Conservation (phyloP, 2,329 filamentous ascomycete genomes). For the Monosporascus ibericus region DNA sequence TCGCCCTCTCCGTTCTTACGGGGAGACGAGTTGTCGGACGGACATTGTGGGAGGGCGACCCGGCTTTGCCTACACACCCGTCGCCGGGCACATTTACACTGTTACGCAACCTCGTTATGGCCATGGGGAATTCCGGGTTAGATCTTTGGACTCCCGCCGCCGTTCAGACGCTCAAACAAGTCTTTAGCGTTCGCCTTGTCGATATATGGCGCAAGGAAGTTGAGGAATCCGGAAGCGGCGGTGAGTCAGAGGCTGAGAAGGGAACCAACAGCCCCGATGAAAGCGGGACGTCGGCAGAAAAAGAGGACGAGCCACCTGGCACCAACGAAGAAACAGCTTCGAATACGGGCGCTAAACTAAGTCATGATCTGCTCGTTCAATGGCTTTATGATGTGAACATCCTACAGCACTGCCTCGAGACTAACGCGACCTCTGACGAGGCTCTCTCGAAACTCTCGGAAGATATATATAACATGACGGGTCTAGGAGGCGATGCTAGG, state of each 20-base stretch:
- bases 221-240: slow-evolving; percentile 14
- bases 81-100: slow-evolving; percentile 70
- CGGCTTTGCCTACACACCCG: slow-evolving; percentile 70
- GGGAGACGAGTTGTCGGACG: slow-evolving; percentile 51
- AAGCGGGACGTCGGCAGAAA: slow-evolving; percentile 5
- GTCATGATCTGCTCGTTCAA: slow-evolving; percentile 47
- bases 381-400: slow-evolving; percentile 56
- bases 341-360: slow-evolving; percentile 18
- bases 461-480: slow-evolving; percentile 37
- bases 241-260: slow-evolving; percentile 11
- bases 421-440: slow-evolving; percentile 16
- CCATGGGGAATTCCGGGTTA: slow-evolving; percentile 64
- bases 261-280: slow-evolving; percentile 5
- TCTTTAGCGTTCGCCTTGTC: slow-evolving; percentile 45
- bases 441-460: slow-evolving; percentile 39
- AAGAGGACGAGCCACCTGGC: slow-evolving; percentile 11
- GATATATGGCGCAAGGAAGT: slow-evolving; percentile 41
- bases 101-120: slow-evolving; percentile 55
- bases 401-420: slow-evolving; percentile 40
- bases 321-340: slow-evolving; percentile 6
- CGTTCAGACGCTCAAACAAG: slow-evolving; percentile 55
- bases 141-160: slow-evolving; percentile 78
- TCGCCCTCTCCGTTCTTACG: slow-evolving; percentile 35
- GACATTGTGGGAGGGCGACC: slow-evolving; percentile 74
- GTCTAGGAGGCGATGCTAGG: slow-evolving; percentile 42